Conservation (phyloP, 306 rosid species). For the Hippophae rhamnoides region DNA sequence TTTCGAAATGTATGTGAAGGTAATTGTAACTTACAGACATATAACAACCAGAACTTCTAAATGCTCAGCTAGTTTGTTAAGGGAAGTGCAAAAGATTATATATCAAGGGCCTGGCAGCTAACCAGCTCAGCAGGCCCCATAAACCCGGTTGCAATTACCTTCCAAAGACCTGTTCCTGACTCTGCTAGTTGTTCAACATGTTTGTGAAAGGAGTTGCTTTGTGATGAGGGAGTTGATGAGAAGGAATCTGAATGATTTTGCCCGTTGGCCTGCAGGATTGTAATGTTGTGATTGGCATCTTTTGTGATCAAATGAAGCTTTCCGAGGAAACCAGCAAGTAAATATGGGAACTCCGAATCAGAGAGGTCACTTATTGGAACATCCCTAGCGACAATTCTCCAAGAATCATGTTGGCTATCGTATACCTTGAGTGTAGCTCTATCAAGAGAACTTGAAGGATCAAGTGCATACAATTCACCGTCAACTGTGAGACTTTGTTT, state of each 20-base stretch:
- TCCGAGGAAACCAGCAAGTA: conserved; percentile 83
- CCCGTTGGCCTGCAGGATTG: conserved; percentile 50
- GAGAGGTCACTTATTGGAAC: conserved; percentile 68
- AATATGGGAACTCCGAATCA: conserved; percentile 80
- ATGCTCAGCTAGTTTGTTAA: no score
- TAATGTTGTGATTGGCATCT: conserved; percentile 52
- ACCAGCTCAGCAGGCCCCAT: conserved; percentile 70
- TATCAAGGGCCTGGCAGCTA: conserved; percentile 79
- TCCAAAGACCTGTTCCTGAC: conserved; percentile 56
- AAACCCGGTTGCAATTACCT: conserved; percentile 45
- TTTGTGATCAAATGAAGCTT: conserved; percentile 88
- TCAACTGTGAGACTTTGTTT: conserved; percentile 78
- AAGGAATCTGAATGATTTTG: conserved; percentile 23
- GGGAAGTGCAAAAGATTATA: conserved; percentile 18
- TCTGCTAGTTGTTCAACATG: conserved; percentile 27
- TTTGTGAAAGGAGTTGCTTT: conserved; percentile 4
- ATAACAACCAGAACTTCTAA: no score
- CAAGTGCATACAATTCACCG: conserved; percentile 83
- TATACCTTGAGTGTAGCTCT: conserved; percentile 83
- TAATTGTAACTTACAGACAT: no score
- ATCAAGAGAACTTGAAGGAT: conserved; percentile 68
- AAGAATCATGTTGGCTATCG: conserved; percentile 67
- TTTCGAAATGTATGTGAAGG: no score
- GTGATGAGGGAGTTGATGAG: conserved; percentile 21
- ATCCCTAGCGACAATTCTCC: conserved; percentile 78